Percentiles rank a stretch among this genome's conserved stretches.
Evolutionary conservation across 495 filamentous ascomycete species (phyloP).

Genomic region (Venustampulla echinocandica): DNA sequence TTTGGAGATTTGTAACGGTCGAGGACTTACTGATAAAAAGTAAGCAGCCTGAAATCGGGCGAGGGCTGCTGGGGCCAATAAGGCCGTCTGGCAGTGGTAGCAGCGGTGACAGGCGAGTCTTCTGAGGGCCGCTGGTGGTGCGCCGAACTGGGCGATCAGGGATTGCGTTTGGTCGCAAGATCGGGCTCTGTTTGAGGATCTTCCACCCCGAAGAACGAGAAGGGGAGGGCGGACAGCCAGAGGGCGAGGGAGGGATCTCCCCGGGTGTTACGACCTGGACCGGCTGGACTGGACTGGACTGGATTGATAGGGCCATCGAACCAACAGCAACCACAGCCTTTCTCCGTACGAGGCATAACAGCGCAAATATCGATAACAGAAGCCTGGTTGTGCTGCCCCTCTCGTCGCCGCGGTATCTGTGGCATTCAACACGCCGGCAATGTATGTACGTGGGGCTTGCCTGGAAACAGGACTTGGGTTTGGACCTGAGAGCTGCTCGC

Average conservation of each 20-base stretch:
- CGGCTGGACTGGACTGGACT: neutral
- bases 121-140: neutral
- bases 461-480: too few species aligned
- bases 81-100: neutral
- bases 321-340: too few species aligned
- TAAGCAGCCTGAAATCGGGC: conserved; percentile 15
- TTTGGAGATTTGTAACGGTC: conserved; percentile 19
- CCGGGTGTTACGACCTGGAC: conserved; percentile 17
- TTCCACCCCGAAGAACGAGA: too few species aligned
- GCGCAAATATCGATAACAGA: conserved; percentile 12
- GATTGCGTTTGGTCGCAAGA: conserved; percentile 20
- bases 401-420: neutral
- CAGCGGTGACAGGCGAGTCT: neutral
- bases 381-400: neutral
- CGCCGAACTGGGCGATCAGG: conserved; percentile 5
- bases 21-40: conserved; percentile 16
- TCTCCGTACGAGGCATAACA: conserved; percentile 21
- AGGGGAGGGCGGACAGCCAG: too few species aligned
- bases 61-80: neutral
- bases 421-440: too few species aligned
- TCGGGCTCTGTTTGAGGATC: conserved; percentile 23
- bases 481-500: too few species aligned
- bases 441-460: too few species aligned
- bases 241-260: conserved; percentile 10
- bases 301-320: too few species aligned